Conservation (phyloP, 2,329 filamentous ascomycete genomes). For the Paraphoma chrysanthemicola region DNA sequence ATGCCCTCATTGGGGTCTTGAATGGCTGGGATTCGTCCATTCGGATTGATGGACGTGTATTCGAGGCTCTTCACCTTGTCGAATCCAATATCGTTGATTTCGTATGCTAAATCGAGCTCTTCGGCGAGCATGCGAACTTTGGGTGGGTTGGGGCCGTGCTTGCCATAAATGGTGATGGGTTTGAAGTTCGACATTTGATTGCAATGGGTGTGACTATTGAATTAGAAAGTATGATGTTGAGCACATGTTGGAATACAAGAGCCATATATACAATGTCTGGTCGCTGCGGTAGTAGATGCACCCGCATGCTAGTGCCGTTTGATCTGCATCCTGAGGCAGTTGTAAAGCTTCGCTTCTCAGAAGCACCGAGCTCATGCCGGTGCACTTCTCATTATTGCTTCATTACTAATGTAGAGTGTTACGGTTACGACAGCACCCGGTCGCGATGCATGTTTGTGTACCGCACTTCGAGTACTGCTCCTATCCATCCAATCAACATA, state of each 20-base stretch:
- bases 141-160: conserved; percentile 48
- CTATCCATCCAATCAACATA: background rate
- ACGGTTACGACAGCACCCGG: background rate
- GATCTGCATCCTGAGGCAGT: background rate
- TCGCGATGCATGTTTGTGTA: background rate
- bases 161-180: conserved; percentile 32
- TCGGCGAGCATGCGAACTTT: conserved; percentile 56
- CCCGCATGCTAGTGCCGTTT: background rate
- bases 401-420: background rate
- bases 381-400: background rate
- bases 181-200: conserved; percentile 17
- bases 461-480: background rate
- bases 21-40: conserved; percentile 53
- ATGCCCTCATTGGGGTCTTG: conserved; percentile 54
- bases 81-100: conserved; percentile 45
- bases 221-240: background rate
- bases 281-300: too few relatives aligned
- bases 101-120: conserved; percentile 53
- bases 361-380: background rate
- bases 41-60: conserved; percentile 52
- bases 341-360: background rate
- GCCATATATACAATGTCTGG: background rate
- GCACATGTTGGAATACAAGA: background rate
- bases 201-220: background rate
- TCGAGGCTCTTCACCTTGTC: conserved; percentile 49